Evolutionary conservation across 441 rosid genomes (phyloP), one percentile per base, ranked within the genome.

Genomic region (Francoa sonchifolia): DNA sequence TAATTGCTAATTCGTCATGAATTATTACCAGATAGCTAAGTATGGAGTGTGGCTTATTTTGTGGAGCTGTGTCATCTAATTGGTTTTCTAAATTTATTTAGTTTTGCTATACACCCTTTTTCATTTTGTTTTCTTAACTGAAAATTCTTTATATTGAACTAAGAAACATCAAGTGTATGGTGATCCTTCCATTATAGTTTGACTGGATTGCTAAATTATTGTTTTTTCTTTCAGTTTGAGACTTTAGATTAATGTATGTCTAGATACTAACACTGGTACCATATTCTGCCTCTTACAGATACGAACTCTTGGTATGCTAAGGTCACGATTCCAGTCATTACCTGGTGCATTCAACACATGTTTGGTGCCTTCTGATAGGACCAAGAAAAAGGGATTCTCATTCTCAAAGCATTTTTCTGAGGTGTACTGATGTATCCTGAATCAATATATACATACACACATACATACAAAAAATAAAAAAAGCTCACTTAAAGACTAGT

Each of bases 251-350:
- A n/a, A n/a, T n/a, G n/a, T n/a, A n/a, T n/a, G n/a, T n/a, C n/a
- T n/a, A n/a, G n/a, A n/a, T n/a, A 39, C 44, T 8, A 39, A 22
- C 18, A n/a, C 3, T 23, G 7, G 11, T 13, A 6, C 12, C 15
- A 39, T 22, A 28, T 39, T 9, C 38, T 44, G 33, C 38, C 50
- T 18, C 26, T 47, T 48, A 19, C 62, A 87, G 99, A 77, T 92
- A 61, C 78, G 94, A 54, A 92, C 99, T 20, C 67, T 92, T 52
- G 97, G 89, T 52, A 92, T 92, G 99, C 79, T 92, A 36, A 69
- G 97, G 69, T 92, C 95, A 38, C 77, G 99, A 50, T 92, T 92
- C 68, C 95, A 84, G 66, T 84, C 99, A 35, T 63, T 92, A 54
- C 99, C 99, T 27, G 89, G 82, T 52, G 95, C 99, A 54, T 83